These are phyloP conservation scores for Apocynum venetum DNA, from an alignment of 257 asterid species.

Conservation along the genomic window DNA sequence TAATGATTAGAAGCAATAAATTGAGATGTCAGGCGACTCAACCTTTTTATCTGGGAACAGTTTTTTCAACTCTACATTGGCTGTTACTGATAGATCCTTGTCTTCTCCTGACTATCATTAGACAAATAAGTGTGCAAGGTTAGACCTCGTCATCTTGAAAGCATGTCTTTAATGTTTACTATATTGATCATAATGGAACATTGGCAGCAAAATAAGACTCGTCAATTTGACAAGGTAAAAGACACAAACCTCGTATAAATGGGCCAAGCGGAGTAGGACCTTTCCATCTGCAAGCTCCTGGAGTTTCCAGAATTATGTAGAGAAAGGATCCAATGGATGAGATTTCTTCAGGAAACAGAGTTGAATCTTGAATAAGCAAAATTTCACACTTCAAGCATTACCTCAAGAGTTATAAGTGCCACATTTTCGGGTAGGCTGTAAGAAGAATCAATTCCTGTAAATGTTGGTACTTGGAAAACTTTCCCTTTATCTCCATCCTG, in stretches of 20 bases:
- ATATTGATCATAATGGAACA: background rate
- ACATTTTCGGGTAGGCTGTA: slow-evolving; percentile 83
- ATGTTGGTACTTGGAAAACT: slow-evolving; percentile 54
- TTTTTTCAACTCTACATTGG: slow-evolving; percentile 65
- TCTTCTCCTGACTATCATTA: slow-evolving; percentile 71
- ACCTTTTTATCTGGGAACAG: slow-evolving; percentile 76
- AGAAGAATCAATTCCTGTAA: slow-evolving; percentile 74
- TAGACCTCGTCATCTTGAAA: background rate
- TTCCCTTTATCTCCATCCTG: slow-evolving; percentile 58
- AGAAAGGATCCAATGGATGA: background rate
- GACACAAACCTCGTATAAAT: slow-evolving; percentile 76
- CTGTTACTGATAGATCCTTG: slow-evolving; percentile 60
- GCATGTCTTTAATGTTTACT: no score
- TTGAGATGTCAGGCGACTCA: background rate
- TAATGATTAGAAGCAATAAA: background rate
- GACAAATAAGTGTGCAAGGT: background rate
- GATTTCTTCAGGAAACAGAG: no score
- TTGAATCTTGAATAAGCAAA: background rate
- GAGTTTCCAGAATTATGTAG: slow-evolving; percentile 14
- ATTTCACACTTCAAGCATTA: slow-evolving; percentile 18
- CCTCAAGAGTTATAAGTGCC: slow-evolving; percentile 88
- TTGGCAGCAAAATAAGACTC: no score
- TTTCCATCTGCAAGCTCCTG: slow-evolving; percentile 76
- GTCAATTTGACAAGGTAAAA: background rate
- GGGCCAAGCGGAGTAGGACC: slow-evolving; percentile 84